Evolutionary conservation across 148 eudicot genomes (phyloP), one percentile per base, ranked within the genome.

Genomic region (Rhododendron molle): DNA sequence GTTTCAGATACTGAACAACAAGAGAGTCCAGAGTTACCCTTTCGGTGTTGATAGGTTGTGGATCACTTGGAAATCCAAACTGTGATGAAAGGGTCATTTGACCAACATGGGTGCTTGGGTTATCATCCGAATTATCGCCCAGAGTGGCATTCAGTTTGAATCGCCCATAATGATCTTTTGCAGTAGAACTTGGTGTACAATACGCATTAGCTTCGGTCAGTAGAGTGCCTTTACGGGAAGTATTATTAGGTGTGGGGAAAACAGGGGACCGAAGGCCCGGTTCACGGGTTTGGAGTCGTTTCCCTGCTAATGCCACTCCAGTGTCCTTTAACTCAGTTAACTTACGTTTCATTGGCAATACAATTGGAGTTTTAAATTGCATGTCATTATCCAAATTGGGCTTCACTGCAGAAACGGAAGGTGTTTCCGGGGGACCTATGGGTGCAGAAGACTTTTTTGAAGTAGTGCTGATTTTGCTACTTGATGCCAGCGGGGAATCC

Each of bases 1-100:
- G 98, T 90, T 97, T 97, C 86, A 97, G 87, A 84, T 92, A 95
- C 93, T 97, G 99, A 88, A 93, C 93, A 88, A 95, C 95, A 87
- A 97, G 90, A 85, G 99, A 95, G 52, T 97, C 98, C 65, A 97
- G 84, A 11, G 95, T 93, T 56, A 97, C 84, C 86, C 98, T 92
- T 84, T 97, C 99, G 1, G 93, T 78, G 83, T 43, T 90, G 54
- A 86, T 83, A 62, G 93, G 89, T 73, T 91, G 97, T n/a, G 90
- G 80, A 49, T 97, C 97, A 47, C 83, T 82, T n/a, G 82, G 74
- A 52, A 89, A 85, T 78, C 91, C 93, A 50, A 54, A 91, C 50
- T 93, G 94, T 58, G 89, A 83, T 21, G 90, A 80, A 72, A 87
- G 81, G 10, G 88, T 82, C 79, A 85, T 78, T 71, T 56, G 91